Percentiles rank a stretch among this genome's conserved stretches.
These are phyloP conservation scores for Capronia epimyces DNA, from an alignment of 2,329 filamentous ascomycete genomes.

Conservation along the genomic window DNA sequence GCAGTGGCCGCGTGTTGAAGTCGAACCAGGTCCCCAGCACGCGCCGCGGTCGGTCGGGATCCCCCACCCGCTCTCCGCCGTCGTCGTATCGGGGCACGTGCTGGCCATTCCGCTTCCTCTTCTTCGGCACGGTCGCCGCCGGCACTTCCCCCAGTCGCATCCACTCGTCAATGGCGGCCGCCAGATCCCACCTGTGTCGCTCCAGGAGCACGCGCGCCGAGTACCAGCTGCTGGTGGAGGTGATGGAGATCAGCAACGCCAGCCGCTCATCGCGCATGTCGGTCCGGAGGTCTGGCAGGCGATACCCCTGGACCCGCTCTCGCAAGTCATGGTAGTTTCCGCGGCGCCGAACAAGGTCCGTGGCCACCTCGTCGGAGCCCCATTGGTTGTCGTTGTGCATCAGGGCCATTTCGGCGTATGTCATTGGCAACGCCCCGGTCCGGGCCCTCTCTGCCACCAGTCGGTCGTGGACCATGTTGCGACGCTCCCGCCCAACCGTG, in stretches of 20 bases:
- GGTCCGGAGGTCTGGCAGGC: neutral
- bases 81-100: neutral
- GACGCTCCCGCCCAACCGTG: neutral
- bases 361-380: neutral
- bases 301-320: neutral
- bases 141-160: conserved; percentile 3
- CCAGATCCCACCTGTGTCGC: conserved; percentile 10
- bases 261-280: conserved; percentile 5
- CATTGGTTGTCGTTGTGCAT: conserved; percentile 2
- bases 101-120: neutral
- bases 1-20: neutral
- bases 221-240: conserved; percentile 10
- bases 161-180: conserved; percentile 80
- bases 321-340: conserved; percentile 1
- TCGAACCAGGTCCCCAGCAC: neutral
- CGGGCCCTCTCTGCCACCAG: neutral
- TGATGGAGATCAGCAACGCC: conserved; percentile 15
- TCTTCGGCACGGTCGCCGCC: neutral
- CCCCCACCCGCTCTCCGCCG: neutral
- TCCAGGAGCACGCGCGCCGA: conserved; percentile 1
- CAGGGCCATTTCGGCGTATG: conserved; percentile 4
- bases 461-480: neutral
- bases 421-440: neutral
- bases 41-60: neutral
- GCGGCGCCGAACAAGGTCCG: neutral